These are phyloP conservation scores for Teratosphaeriaceae sp. DNA, from an alignment of 2,329 filamentous ascomycete genomes.

Conservation along the genomic window DNA sequence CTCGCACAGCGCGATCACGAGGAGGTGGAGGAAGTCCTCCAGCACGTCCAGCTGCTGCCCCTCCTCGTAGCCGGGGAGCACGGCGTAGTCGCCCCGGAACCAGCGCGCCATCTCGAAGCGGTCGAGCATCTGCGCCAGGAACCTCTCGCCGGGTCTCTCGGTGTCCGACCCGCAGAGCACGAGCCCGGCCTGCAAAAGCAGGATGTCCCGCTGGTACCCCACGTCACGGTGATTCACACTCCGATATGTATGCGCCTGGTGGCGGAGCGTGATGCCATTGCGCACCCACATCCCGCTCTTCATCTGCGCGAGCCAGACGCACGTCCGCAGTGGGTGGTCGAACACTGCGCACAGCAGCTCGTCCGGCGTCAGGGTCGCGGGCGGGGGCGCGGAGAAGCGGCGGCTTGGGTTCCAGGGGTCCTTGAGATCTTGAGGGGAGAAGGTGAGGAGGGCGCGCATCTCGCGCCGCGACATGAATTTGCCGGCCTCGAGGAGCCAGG, in stretches of 20 bases:
- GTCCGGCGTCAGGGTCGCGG: slow-evolving; percentile 18
- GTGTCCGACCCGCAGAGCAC: slow-evolving; percentile 77
- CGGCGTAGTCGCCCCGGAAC: slow-evolving; percentile 76
- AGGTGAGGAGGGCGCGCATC: slow-evolving; percentile 62
- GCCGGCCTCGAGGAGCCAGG: slow-evolving; percentile 89
- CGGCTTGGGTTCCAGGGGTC: slow-evolving; percentile 25
- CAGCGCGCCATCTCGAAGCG: slow-evolving; percentile 83
- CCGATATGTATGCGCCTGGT: slow-evolving; percentile 90
- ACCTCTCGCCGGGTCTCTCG: slow-evolving; percentile 35
- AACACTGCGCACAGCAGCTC: slow-evolving; percentile 51
- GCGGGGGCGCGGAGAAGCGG: slow-evolving; percentile 13
- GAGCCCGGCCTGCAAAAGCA: slow-evolving; percentile 84
- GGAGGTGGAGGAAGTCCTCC: slow-evolving; percentile 90
- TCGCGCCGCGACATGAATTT: slow-evolving; percentile 64
- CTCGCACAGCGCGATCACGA: slow-evolving; percentile 87
- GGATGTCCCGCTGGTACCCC: slow-evolving; percentile 89
- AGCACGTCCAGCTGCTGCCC: slow-evolving; percentile 83
- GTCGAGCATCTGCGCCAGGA: slow-evolving; percentile 84
- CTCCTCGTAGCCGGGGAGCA: slow-evolving; percentile 73
- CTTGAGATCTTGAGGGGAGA: slow-evolving; percentile 64
- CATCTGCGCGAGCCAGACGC: slow-evolving; percentile 96
- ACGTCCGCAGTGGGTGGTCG: slow-evolving; percentile 88
- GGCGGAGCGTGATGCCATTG: slow-evolving; percentile 90
- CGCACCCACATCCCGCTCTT: slow-evolving; percentile 98
- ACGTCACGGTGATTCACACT: slow-evolving; percentile 86